Percentiles rank a stretch among this genome's conserved stretches.
Conservation (phyloP, 2,329 filamentous ascomycete species). For the Alternaria hordeiaustralica region DNA sequence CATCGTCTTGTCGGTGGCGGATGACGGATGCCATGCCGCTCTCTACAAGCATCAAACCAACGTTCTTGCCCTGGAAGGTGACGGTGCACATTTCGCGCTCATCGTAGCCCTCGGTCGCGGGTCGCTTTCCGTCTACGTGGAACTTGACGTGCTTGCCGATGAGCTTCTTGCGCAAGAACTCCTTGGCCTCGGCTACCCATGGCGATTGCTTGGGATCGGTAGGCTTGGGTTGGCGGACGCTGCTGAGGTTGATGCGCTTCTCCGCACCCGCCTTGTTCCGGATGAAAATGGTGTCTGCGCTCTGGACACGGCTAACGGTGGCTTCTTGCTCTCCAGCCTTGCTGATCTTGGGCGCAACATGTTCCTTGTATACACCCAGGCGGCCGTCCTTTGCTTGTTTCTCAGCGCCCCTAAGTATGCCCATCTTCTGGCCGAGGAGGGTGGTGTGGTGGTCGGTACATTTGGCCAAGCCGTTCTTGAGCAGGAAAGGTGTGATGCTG, state of each 20-base stretch:
- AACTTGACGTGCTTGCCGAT: conserved; percentile 97
- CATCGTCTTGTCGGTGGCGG: conserved; percentile 91
- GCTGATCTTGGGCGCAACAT: conserved; percentile 70
- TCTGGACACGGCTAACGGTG: conserved; percentile 82
- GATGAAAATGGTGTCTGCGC: conserved; percentile 86
- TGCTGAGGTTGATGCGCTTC: conserved; percentile 91
- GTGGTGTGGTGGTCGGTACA: conserved; percentile 97
- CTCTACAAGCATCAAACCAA: conserved; percentile 85
- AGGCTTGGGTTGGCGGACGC: conserved; percentile 89
- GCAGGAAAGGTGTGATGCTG: conserved; percentile 89
- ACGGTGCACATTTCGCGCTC: conserved; percentile 94
- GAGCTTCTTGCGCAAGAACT: conserved; percentile 89
- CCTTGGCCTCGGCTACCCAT: conserved; percentile 92
- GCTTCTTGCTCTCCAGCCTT: conserved; percentile 74
- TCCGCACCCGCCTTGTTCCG: conserved; percentile 84
- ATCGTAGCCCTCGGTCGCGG: conserved; percentile 88
- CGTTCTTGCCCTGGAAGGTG: conserved; percentile 81
- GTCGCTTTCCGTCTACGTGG: conserved; percentile 86
- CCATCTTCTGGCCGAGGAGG: conserved; percentile 88
- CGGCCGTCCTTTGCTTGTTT: conserved; percentile 79
- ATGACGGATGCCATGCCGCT: conserved; percentile 94
- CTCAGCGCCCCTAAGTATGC: conserved; percentile 81
- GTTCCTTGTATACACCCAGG: conserved; percentile 80
- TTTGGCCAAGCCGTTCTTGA: conserved; percentile 86
- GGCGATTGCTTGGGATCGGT: conserved; percentile 86